Evolutionary conservation across 1,139 yeast species (phyloP).

Genomic region (Torulaspora pretoriensis): DNA sequence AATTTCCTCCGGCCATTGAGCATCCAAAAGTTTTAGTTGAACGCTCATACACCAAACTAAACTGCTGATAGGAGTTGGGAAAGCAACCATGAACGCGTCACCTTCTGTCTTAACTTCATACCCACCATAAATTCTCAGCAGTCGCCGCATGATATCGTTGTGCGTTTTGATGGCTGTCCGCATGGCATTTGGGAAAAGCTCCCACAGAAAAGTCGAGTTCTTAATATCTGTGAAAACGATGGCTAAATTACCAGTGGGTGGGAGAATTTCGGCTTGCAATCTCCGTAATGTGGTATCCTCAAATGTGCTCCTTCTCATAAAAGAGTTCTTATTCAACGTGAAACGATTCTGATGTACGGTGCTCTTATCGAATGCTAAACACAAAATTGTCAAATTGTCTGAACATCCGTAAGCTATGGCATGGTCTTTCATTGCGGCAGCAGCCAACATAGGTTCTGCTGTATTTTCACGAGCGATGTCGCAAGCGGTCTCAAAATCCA

Average conservation of each 20-base stretch:
- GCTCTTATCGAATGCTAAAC: conserved; percentile 55
- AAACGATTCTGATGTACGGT: conserved; percentile 45
- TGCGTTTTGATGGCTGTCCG: conserved; percentile 93
- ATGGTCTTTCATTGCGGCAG: conserved; percentile 88
- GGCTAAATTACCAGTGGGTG: conserved; percentile 92
- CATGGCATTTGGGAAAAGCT: conserved; percentile 89
- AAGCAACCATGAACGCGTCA: conserved; percentile 98
- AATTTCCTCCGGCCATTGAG: conserved; percentile 96
- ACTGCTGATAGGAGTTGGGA: conserved; percentile 89
- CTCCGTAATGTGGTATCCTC: conserved; percentile 82
- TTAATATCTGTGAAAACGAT: conserved; percentile 97
- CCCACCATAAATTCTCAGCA: conserved; percentile 87
- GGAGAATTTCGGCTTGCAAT: conserved; percentile 86
- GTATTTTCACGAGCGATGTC: conserved; percentile 83
- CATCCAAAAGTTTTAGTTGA: conserved; percentile 74
- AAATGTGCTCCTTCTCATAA: conserved; percentile 45
- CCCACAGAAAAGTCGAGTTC: conserved; percentile 92
- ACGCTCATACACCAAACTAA: conserved; percentile 92
- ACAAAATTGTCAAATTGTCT: conserved; percentile 81
- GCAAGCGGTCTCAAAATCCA: conserved; percentile 81
- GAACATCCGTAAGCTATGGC: conserved; percentile 89
- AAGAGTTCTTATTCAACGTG: conserved; percentile 37
- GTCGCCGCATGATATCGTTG: conserved; percentile 91
- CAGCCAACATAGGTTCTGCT: conserved; percentile 85
- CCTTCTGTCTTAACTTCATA: conserved; percentile 99